phyloP scores from a whole-genome alignment of 2,329 filamentous ascomycete species.

The Rosellinia necatrix region DNA sequence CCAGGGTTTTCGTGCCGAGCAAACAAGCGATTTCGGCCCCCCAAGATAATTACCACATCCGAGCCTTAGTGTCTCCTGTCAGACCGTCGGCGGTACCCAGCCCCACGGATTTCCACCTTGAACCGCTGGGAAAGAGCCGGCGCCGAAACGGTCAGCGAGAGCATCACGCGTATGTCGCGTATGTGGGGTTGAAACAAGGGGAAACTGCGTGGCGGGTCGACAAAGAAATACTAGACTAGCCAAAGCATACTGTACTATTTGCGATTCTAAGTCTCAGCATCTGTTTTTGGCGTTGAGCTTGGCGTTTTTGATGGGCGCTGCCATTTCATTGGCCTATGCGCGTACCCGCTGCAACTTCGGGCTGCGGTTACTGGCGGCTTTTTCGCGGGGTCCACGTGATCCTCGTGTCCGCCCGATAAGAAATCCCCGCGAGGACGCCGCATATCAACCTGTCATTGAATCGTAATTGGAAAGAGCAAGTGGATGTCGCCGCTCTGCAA shows the following conservation, averaged over 20 bases:
- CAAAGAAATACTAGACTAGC: conserved; percentile 15
- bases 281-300: conserved; percentile 9
- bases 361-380: conserved; percentile 41
- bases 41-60: not conserved
- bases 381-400: conserved; percentile 39
- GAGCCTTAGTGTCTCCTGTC: not conserved
- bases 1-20: not conserved
- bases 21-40: conserved; percentile 14
- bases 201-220: not conserved
- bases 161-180: conserved; percentile 14
- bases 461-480: conserved; percentile 36
- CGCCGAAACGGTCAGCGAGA: conserved; percentile 5
- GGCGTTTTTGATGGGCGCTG: conserved; percentile 26
- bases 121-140: conserved; percentile 15
- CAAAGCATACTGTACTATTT: conserved; percentile 4
- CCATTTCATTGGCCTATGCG: conserved; percentile 39
- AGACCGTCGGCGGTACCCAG: conserved; percentile 1
- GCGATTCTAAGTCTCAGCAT: not conserved
- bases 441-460: conserved; percentile 36
- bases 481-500: conserved; percentile 28
- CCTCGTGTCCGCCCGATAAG: conserved; percentile 34
- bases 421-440: conserved; percentile 27
- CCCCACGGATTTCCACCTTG: conserved; percentile 25
- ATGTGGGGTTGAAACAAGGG: conserved; percentile 11
- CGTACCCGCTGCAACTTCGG: conserved; percentile 14